Percentiles rank a stretch among this genome's conserved stretches.
phyloP scores from a whole-genome alignment of 768 basidiomycete genomes.

The Asterophora lycoperdoides region DNA sequence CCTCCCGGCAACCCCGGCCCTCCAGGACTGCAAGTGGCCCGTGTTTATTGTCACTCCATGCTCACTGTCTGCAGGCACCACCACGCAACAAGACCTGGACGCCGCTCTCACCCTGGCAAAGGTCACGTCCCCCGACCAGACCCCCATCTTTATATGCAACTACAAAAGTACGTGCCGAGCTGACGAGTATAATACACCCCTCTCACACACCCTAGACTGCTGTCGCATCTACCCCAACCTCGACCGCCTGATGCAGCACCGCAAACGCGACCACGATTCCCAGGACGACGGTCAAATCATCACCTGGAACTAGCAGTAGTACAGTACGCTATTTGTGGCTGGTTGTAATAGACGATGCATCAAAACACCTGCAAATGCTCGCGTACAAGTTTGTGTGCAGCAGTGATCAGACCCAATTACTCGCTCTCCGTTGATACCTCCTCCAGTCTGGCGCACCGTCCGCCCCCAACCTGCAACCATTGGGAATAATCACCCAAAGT shows the following conservation, averaged over 20 bases:
- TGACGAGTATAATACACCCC: too few species aligned
- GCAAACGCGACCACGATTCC: slow-evolving; percentile 66
- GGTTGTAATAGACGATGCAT: not conserved
- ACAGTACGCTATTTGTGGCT: not conserved
- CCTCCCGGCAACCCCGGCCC: slow-evolving; percentile 46
- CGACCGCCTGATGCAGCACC: slow-evolving; percentile 65
- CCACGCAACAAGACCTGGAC: slow-evolving; percentile 52
- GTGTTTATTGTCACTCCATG: not conserved
- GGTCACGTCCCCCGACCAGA: slow-evolving; percentile 62
- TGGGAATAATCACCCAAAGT: slow-evolving; percentile 21
- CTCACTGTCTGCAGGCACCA: slow-evolving; percentile 36
- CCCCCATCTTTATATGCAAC: slow-evolving; percentile 78
- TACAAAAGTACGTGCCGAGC: slow-evolving; percentile 46
- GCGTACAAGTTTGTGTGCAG: slow-evolving; percentile 4
- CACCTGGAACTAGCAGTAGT: slow-evolving; percentile 67
- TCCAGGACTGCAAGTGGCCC: slow-evolving; percentile 43
- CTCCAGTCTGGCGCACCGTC: slow-evolving; percentile 8
- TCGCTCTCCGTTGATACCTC: not conserved
- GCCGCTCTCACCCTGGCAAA: slow-evolving; percentile 45
- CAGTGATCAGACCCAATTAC: slow-evolving; percentile 6
- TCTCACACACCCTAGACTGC: slow-evolving; percentile 44
- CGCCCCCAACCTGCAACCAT: slow-evolving; percentile 7
- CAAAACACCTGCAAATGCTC: not conserved
- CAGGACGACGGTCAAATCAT: slow-evolving; percentile 54
- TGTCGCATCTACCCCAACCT: slow-evolving; percentile 67